Evolutionary conservation across 2,329 filamentous ascomycete genomes (phyloP), one percentile per base, ranked within the genome.

Genomic region (Claviceps spartinae): DNA sequence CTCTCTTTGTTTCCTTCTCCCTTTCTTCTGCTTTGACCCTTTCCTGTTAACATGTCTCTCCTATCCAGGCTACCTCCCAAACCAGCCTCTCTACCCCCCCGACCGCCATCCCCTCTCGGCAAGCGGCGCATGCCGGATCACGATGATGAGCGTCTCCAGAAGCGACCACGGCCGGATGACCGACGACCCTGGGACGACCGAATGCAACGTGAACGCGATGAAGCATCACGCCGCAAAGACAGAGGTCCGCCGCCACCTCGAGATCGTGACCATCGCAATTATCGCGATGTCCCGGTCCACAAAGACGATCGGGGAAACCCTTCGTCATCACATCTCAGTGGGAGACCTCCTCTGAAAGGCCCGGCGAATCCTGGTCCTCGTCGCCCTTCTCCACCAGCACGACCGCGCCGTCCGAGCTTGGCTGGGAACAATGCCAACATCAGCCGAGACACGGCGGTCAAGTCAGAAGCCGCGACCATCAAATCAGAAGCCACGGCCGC

Each of bases 61-160:
- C 30, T 11, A 1, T 9, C 41, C 50, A 69, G 67, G 54, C 57
- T 69, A 4, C 66, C 66, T 20, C 65, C 65, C 16, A 71, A 68
- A 57, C 66, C 69, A 13, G 63, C 66, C 46, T 61, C 61, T 34
- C 54, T 67, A 43, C 65, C 69, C 46, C 59, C 68, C 49, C 54
- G 69, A 59, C 61, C 68, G 58, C 56, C 62, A n/a, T 74, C 68
- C 41, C 72, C 68, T 7, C 71, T 73, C 48, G 70, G 61, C 55
- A 73, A 69, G 57, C 78, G 77, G 63, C 73, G 75, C 42, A 55
- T 60, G 11, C 62, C 66, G 14, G 75, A 78, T 16, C 48, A 56
- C 6, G 72, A 76, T 20, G 73, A 74, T 26, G 67, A 69, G 36
- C 69, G 74, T 51, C 66, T 70, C 1, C 66, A 65, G 50, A 80